These are phyloP conservation scores for Closterium sp. DNA, from an alignment of 139 green algal species.

Conservation along the genomic window DNA sequence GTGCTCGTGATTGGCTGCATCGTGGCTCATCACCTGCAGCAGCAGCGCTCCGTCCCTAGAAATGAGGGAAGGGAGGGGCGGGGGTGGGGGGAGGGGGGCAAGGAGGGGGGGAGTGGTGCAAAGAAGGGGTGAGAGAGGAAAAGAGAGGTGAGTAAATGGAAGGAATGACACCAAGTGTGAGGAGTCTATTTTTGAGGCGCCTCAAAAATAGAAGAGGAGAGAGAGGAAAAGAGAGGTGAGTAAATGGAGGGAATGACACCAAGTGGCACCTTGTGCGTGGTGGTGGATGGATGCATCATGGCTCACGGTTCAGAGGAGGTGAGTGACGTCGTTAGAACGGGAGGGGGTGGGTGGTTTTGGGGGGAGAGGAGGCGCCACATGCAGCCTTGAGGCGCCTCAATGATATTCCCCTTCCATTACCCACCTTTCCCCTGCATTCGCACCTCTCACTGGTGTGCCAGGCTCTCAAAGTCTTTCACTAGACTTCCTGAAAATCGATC, in stretches of 20 bases:
- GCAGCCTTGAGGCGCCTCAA: too few species aligned
- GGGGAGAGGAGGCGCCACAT: background rate
- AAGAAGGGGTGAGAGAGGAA: background rate
- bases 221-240: background rate
- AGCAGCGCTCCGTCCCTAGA: background rate
- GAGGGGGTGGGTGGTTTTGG: background rate
- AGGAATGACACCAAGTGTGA: too few species aligned
- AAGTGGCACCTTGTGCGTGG: background rate
- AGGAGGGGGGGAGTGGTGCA: background rate
- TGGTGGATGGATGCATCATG: background rate
- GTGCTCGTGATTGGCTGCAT: background rate
- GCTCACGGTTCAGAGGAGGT: background rate
- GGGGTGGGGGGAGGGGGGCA: background rate
- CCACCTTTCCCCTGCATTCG: too few species aligned
- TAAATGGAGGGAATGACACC: too few species aligned
- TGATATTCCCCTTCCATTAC: too few species aligned
- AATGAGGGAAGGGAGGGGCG: background rate
- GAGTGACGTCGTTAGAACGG: background rate
- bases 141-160: background rate
- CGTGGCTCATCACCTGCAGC: conserved; percentile 2
- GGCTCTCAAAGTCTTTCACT: too few species aligned
- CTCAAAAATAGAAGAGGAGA: background rate
- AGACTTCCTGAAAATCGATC: too few species aligned
- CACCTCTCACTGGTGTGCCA: too few species aligned
- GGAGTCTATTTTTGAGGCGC: too few species aligned